Evolutionary conservation across 345 rosid species (phyloP), one percentile per base, ranked within the genome.

Genomic region (Toxicodendron radicans): DNA sequence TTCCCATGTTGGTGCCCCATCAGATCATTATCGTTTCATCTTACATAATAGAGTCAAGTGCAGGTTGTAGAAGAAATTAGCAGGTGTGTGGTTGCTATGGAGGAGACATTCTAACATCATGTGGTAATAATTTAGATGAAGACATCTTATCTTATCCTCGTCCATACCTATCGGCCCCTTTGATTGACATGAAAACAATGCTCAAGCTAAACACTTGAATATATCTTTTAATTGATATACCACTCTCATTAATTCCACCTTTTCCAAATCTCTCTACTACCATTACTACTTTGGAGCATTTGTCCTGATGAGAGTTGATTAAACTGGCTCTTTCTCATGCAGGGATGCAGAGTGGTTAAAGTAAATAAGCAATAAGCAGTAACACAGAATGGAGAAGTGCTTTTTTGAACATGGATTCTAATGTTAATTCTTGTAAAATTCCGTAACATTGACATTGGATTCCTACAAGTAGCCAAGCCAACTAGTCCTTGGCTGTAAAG

Each of bases 401-500:
- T 11, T 14, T 46, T 48, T 3, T 12, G 17, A 51, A 16, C 18
- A 16, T 51, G n/a, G 54, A 51, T 51, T 18, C 54, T 51, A 1
- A 38, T 38, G 43, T 38, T 38, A 38, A 38, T 6, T 38, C 9
- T 38, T 38, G 43, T 38, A 9, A 38, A 38, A 38, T 38, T 38
- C 9, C 43, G 30, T 27, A 27, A 27, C 30, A 27, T 27, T 14
- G 4, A 10, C 80, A 72, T 83, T 66, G 82, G 82, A 78, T 82
- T 71, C 81, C 75, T 7, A 1, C 77, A 59, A 53, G 78, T 58
- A 13, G 76, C 83, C 78, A 66, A 13, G 76, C 83, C 78, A 66
- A 27, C 71, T 32, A 46, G 79, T 33, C 72, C 17, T 21, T 18
- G 65, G 76, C 33, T 72, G 71, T 68, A 67, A 64, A 48, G 51